Base-by-base conservation (phyloP, 139 green algal genomes). In the Eudorina sp. region DNA sequence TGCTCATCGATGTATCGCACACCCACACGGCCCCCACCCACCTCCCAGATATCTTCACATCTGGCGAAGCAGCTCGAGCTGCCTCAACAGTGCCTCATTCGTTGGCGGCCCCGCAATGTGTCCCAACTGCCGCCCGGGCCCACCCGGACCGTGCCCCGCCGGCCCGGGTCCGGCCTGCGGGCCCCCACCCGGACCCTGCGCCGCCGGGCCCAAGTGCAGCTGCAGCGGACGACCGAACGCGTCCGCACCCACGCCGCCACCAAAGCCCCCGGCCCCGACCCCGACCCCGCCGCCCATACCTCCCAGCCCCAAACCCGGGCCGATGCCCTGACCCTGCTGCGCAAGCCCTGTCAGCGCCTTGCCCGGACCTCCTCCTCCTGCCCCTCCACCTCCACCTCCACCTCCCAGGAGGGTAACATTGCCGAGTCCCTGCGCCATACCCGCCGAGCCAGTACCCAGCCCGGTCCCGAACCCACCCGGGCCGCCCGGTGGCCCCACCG, bases 61-160 rank as follows among this genome's bases (percentile, higher is more conserved):
- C 36, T 88, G 82, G 9, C 82, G 34, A 64, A 88, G 66, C 46
- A 88, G 19, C 66, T 88, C 82, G 7, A 88, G 46, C 34, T 88
- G 82, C 25, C 82, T 31, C 66, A 88, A 21, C 6, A 88, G 66
- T 5, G 64, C 66, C 21, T 88, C 82, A 34, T 79, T 88, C 2
- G 66, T 69, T n/a, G 82, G 82, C 27, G 82, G 64, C 2, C 82
- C 82, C 13, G 45, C 31, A 1, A 79, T 88, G 66, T 68, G 64
- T 14, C 82, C 82, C 68, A 88, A 4, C 66, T 79, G 79, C 11
- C 18, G 38, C 21, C 58, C 34, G 43, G 60, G 58, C 41, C 5
- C 11, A 14, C 53, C 46, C 38, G 7, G 18, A 9, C 53, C 31
- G 23, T 72, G 76, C 31, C 21, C 74, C 29, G 46, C 29, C 18